A percentile compares a stretch with the other conserved stretches of the same genome.
phyloP scores from a whole-genome alignment of 805 yeast genomes.

The Diddensiella transvaalensis region DNA sequence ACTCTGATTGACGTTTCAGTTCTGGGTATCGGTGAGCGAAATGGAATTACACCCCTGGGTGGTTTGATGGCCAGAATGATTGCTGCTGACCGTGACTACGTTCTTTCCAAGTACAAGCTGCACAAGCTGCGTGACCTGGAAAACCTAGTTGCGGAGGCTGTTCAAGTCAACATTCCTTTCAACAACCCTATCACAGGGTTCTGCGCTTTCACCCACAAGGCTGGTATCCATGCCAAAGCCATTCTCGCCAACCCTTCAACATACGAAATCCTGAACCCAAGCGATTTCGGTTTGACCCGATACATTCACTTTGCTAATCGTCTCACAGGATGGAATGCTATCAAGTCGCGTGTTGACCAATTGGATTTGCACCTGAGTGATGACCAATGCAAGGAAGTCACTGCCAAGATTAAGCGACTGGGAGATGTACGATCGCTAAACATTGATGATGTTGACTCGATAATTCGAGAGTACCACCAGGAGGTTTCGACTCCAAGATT shows the following conservation, averaged over 20 bases:
- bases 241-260: conserved; percentile 97
- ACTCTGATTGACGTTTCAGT: conserved; percentile 91
- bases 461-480: conserved; percentile 89
- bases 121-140: conserved; percentile 95
- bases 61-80: conserved; percentile 99
- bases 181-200: conserved; percentile 98
- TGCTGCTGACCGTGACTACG: conserved; percentile 96
- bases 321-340: conserved; percentile 98
- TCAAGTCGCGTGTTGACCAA: conserved; percentile 97
- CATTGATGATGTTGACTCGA: conserved; percentile 96
- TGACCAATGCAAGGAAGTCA: conserved; percentile 92
- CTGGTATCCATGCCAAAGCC: conserved; percentile 99
- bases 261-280: conserved; percentile 93
- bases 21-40: conserved; percentile 97
- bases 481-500: conserved; percentile 38
- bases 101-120: conserved; percentile 86
- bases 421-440: conserved; percentile 94
- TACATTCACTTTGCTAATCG: conserved; percentile 98
- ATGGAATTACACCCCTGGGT: conserved; percentile 96
- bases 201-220: conserved; percentile 99
- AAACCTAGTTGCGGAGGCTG: conserved; percentile 94
- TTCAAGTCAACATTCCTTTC: conserved; percentile 94
- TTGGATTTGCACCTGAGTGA: conserved; percentile 85
- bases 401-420: conserved; percentile 84
- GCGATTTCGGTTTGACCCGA: conserved; percentile 92